Percentiles rank a stretch among this genome's conserved stretches.
Evolutionary conservation across 169 alveolate genomes (phyloP).

Genomic region (Theileria orientalis): DNA sequence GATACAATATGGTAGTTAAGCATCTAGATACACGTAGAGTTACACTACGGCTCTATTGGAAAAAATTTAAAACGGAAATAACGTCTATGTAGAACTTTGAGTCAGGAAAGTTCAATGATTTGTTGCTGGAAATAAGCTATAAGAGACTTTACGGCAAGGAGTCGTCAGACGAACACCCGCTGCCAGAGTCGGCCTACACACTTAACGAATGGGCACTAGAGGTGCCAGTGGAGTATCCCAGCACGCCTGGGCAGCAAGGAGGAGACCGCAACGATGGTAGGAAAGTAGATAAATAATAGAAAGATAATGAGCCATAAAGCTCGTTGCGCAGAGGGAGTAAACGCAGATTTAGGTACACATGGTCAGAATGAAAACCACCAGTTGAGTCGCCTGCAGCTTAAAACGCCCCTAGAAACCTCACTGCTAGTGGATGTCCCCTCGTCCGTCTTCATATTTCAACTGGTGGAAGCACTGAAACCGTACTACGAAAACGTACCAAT

Average conservation of each 20-base stretch:
- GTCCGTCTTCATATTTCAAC: conserved; percentile 44
- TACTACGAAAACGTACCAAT: conserved; percentile 30
- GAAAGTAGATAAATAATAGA: no score
- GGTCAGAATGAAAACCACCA: no score
- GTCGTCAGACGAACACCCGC: conserved; percentile 1
- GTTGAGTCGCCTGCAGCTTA: conserved; percentile 51
- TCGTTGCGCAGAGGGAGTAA: no score
- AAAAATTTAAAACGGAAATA: no score
- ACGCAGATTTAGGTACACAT: no score
- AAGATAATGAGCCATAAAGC: no score
- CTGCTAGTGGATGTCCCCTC: conserved; percentile 66
- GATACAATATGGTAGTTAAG: no score
- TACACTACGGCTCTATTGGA: no score
- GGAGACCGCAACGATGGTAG: conserved; percentile 21
- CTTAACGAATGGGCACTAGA: conserved; percentile 62
- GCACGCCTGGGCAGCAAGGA: no score
- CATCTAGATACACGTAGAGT: no score
- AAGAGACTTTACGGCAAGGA: conserved; percentile 49
- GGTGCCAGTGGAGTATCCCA: conserved; percentile 60
- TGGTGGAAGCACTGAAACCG: conserved; percentile 44
- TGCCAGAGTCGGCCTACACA: conserved; percentile 40
- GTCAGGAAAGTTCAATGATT: conserved; percentile 50
- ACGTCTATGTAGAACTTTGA: conserved; percentile 28
- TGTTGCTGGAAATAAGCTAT: conserved; percentile 56
- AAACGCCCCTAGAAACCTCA: conserved; percentile 55